Base-by-base conservation (phyloP, 371 early-diverging fungal species). In the Rhizopus delemar region DNA sequence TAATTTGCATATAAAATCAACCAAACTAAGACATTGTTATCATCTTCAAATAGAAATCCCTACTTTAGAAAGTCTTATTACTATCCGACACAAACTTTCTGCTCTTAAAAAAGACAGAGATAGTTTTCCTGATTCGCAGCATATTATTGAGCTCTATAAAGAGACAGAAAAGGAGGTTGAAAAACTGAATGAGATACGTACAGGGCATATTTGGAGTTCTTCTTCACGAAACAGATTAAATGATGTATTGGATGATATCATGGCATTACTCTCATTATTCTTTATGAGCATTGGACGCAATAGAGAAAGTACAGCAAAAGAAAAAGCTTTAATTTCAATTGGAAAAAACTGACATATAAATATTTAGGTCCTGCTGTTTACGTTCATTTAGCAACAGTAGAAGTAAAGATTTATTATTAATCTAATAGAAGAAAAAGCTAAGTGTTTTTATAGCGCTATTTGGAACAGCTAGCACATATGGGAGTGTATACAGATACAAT, bases 221-320 rank as follows among this genome's bases (percentile, higher is more conserved):
- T 51, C 60, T 43, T 55, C 51, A 6, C 82, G 81, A 46, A 91
- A 89, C 68, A 75, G 88, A 50, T 75, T 89, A 12, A 88, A 91
- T 59, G 83, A 82, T 57, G 86, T 90, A 16, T 66, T 91, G n/a
- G 90, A 91, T 57, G 90, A 90, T 46, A 86, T 88, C 58, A 90
- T 87, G 82, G 87, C 89, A 41, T 73, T 91, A 43, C 76, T 91
- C 28, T 89, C 90, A 8, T 69, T 91, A 51, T 91, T 90, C 63
- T 91, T 86, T 61, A 83, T 91, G 84, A 89, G 88, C 16, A 63
- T 90, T 38, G 91, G 91, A 15, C 89, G 89, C 60, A 89, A 85
- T 66, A 80, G 83, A 53, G 90, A 91, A 70, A 82, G 85, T 77
- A 71, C 53, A 64, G 51, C 13, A 5, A 8, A 39, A 22, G 22